These are phyloP conservation scores for Wolfiporia cocos DNA, from an alignment of 1,284 basidiomycete species.

Conservation along the genomic window DNA sequence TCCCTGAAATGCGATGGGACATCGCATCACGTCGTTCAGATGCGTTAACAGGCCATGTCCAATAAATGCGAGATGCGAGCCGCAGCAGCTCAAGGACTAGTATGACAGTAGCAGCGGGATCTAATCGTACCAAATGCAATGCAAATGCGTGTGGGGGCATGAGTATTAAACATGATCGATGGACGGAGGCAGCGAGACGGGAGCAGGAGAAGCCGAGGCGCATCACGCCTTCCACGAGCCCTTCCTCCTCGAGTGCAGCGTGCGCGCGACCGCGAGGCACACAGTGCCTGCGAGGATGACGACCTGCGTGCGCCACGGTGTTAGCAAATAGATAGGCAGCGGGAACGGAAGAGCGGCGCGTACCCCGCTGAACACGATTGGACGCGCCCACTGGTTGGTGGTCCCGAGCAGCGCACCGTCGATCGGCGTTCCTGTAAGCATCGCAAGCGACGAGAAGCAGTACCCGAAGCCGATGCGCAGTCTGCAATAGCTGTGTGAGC, in stretches of 20 bases:
- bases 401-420: constrained; percentile 4
- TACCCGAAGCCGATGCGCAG: constrained; percentile 7
- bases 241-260: background rate
- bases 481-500: too few relatives aligned
- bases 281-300: background rate
- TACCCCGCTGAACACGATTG: constrained; percentile 2
- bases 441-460: background rate
- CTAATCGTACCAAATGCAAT: too few relatives aligned
- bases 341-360: constrained; percentile 3
- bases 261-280: background rate
- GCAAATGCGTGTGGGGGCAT: too few relatives aligned
- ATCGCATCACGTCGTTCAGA: too few relatives aligned
- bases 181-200: too few relatives aligned
- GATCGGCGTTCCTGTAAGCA: constrained; percentile 4
- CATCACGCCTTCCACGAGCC: background rate
- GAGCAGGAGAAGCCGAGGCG: too few relatives aligned
- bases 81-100: too few relatives aligned
- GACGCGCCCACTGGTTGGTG: background rate
- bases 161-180: too few relatives aligned
- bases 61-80: too few relatives aligned
- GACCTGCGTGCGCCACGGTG: background rate
- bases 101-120: too few relatives aligned
- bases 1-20: too few relatives aligned
- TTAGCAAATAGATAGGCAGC: background rate
- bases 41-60: too few relatives aligned